Base-by-base conservation (phyloP, 108 stramenopile species). In the Fistulifera solaris region DNA sequence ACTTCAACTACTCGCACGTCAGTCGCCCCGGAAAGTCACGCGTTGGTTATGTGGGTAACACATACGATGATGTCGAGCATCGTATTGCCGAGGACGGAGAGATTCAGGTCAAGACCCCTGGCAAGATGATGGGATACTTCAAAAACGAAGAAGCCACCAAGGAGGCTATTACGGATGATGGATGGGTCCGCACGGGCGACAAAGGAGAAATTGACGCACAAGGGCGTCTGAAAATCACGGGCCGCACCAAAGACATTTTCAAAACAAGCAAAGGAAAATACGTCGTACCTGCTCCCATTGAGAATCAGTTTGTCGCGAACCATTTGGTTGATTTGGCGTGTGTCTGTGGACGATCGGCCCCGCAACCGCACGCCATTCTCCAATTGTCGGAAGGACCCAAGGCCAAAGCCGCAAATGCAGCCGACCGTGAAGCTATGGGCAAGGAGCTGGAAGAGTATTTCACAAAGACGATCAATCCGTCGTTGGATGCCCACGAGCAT, bases 181-280 rank as follows among this genome's bases (percentile, higher is more conserved):
- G 85, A 55, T 93, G 73, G 71, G 75, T 93, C 7, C 71, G 83
- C 46, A 93, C 87, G n/a, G 91, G 91, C 43, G 91, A 93, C 52
- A 77, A 80, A 57, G 91, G 91, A 58, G 64, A 59, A 39, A 35
- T 93, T n/a, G 91, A 93, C 62, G 63, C 66, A 10, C 48, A 65
- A 31, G 85, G 85, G 4, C 83, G 83, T 51, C 79, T 93, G 63
- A 85, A 87, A 65, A 87, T 93, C 47, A 83, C 84, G 22, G 91
- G 87, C 22, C 84, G 91, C 38, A 82, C 81, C 42, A 86, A 86
- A 71, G 85, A 86, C 44, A 82, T 86, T 58, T 86, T 86, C 68
- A 86, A 86, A 62, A 86, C 85, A 46, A 69, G 76, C 40, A 86
- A 86, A 61, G 85, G 85, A 4, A 86, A 86, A 52, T 86, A 86